These are phyloP conservation scores for Chloris gayana DNA, from an alignment of 176 grass and related monocot species.

Conservation along the genomic window DNA sequence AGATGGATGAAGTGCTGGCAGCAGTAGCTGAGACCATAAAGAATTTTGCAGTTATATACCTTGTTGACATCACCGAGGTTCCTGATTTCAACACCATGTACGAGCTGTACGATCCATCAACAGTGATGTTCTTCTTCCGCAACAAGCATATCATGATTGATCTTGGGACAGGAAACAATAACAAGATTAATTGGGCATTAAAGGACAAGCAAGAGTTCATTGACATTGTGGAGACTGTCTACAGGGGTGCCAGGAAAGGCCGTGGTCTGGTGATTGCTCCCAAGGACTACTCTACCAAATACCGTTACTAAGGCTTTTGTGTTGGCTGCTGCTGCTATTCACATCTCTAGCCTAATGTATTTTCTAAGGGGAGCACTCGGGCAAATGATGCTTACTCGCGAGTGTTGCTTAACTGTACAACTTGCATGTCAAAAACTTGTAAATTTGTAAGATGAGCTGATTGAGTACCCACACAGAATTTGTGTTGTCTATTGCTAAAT, in stretches of 20 bases:
- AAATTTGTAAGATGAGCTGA: neutral
- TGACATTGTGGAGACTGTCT: constrained; percentile 88
- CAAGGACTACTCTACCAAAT: constrained; percentile 93
- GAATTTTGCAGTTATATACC: constrained; percentile 91
- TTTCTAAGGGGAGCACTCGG: neutral
- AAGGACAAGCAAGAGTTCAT: constrained; percentile 97
- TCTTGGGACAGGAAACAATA: constrained; percentile 93
- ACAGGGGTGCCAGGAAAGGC: constrained; percentile 83
- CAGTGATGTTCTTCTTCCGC: constrained; percentile 94
- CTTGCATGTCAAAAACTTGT: neutral
- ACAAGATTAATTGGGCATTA: constrained; percentile 93
- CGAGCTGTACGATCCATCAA: constrained; percentile 89
- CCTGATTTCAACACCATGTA: constrained; percentile 98
- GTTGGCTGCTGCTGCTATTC: neutral
- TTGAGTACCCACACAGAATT: neutral
- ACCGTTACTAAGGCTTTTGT: constrained; percentile 58
- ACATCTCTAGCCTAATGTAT: neutral
- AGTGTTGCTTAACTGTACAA: neutral
- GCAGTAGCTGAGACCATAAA: constrained; percentile 92
- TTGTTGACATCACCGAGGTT: constrained; percentile 82
- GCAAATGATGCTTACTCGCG: neutral
- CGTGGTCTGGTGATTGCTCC: constrained; percentile 79
- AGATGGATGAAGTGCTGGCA: constrained; percentile 96
- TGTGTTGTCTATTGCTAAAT: neutral
- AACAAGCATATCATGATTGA: constrained; percentile 99